Evolutionary conservation across 2,329 filamentous ascomycete species (phyloP), one percentile per base, ranked within the genome.

Genomic region (Septoria petroselini): DNA sequence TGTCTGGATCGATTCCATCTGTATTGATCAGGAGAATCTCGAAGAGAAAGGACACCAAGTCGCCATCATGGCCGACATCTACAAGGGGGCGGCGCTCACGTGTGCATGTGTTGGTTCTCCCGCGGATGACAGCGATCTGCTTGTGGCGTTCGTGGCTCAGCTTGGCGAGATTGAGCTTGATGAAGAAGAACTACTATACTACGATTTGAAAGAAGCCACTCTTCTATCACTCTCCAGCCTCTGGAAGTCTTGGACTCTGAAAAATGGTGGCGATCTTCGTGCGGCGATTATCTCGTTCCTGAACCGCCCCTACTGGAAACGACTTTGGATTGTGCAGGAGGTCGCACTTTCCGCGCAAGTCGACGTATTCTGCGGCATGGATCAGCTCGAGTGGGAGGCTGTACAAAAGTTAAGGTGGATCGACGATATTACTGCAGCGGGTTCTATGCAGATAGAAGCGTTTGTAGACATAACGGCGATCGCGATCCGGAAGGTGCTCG

Each of bases 301-400:
- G n/a, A 1, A 48, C 1, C 25, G 38, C 14, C 27, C 38, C 23
- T 48, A 48, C 39, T 48, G 43, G 43, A 35, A 11, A 12, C 43
- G 44, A n/a, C 27, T 52, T 2, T 52, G 49, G 49, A 48, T 52
- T 15, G 39, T 43, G 3, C 44, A 48, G 29, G 44, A 52, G 33
- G 14, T 42, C 30, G 14, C 15, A 11, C 41, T 43, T 8, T 14
- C 27, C 12, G 6, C 5, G 9, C 4, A 6, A 6, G 35, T 39
- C 7, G 15, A 39, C 6, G 19, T 39, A 7, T 15, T 39, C 4
- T 12, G n/a, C 12, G 30, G 30, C 5, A 4, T 5, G 4, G 5
- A 33, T n/a, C 11, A n/a, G 30, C n/a, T 12, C 6, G 6, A 33
- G n/a, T 33, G 30, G 30, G 6, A 33, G 14, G 5, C 30, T n/a